Conservation (phyloP, 73 alveolate species). For the Paramecium sonneborni region DNA sequence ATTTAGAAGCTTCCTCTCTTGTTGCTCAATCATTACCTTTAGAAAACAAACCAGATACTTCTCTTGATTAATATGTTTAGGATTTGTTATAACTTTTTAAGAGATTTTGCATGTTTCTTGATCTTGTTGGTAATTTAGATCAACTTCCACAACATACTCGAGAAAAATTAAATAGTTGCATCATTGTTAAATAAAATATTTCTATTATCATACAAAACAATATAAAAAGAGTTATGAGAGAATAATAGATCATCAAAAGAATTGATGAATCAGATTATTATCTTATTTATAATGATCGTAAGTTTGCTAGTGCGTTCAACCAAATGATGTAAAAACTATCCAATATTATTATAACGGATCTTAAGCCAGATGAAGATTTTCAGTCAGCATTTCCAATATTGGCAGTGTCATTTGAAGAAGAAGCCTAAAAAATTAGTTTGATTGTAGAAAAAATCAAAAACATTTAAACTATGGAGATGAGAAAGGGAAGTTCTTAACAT, state of each 20-base stretch:
- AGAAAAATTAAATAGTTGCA: constrained; percentile 5
- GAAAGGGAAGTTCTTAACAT: constrained; percentile 24
- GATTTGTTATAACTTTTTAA: neutral
- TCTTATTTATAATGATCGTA: constrained; percentile 21
- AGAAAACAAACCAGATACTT: neutral
- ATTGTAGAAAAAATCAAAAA: neutral
- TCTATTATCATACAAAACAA: neutral
- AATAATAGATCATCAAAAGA: constrained; percentile 20
- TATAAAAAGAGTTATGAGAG: neutral
- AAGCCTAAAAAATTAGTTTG: neutral
- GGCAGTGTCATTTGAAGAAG: neutral
- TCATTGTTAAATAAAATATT: neutral
- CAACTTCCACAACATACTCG: constrained; percentile 12
- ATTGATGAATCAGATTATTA: constrained; percentile 45
- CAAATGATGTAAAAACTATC: constrained; percentile 18
- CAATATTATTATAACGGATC: constrained; percentile 24
- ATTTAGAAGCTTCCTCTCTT: neutral
- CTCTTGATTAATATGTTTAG: neutral
- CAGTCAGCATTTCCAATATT: constrained; percentile 35
- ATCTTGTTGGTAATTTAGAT: constrained; percentile 9
- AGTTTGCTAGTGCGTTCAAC: constrained; percentile 2
- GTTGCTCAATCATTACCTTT: neutral
- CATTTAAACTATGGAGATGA: neutral
- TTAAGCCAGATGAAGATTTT: constrained; percentile 46
- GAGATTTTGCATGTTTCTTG: neutral